These are phyloP conservation scores for Endogone sp. DNA, from an alignment of 192 early-diverging fungal species.

Conservation along the genomic window DNA sequence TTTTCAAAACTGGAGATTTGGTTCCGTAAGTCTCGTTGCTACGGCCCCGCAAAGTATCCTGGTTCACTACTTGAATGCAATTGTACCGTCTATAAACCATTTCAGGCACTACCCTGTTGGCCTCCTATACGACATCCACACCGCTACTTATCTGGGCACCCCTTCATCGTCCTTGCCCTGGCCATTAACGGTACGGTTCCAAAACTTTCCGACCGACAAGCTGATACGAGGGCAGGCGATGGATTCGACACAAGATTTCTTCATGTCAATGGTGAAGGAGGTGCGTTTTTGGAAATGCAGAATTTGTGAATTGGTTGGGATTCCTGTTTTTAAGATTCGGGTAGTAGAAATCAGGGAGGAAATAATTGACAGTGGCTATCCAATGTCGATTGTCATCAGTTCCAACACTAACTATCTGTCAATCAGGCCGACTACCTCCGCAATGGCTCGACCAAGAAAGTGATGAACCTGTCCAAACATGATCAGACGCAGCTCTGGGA, in stretches of 20 bases:
- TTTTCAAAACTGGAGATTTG: not conserved
- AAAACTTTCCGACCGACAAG: constrained; percentile 65
- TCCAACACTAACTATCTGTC: not conserved
- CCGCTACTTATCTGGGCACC: constrained; percentile 1
- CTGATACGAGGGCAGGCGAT: constrained; percentile 55
- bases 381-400: too few relatives aligned
- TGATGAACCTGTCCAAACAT: constrained; percentile 80
- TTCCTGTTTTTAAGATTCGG: too few relatives aligned
- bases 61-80: too few relatives aligned
- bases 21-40: constrained; percentile 2
- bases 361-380: too few relatives aligned
- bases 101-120: constrained; percentile 85
- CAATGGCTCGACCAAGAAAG: constrained; percentile 75
- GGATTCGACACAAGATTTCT: constrained; percentile 66
- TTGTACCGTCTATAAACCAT: not conserved
- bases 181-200: constrained; percentile 73
- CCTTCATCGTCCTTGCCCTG: constrained; percentile 55
- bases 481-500: constrained; percentile 83
- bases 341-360: too few relatives aligned
- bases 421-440: constrained; percentile 76
- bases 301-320: too few relatives aligned
- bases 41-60: too few relatives aligned
- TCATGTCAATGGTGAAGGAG: constrained; percentile 89
- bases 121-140: constrained; percentile 71
- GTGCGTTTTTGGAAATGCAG: too few relatives aligned